Base-by-base conservation (phyloP, 108 stramenopile genomes). In the Cyclostephanos tholiformis region DNA sequence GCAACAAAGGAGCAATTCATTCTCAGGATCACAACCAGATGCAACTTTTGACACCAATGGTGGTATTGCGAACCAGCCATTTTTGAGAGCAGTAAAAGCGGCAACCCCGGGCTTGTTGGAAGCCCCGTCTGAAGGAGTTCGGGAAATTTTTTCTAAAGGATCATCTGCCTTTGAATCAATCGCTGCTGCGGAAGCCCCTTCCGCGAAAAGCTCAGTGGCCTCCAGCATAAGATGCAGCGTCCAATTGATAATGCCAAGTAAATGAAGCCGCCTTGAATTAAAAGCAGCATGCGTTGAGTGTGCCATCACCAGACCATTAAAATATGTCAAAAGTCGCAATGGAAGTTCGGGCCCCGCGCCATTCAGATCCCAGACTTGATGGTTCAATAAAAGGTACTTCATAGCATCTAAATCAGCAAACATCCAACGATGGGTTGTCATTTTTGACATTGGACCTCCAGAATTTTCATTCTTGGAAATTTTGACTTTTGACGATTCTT, bases 351-450 rank as follows among this genome's bases (percentile, higher is more conserved):
- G 91, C 22, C 88, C 87, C 29, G 83, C 79, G 25, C 83, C 85
- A 55, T 77, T 80, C 49, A 92, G 57, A 69, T 92, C 91, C 95
- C 95, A 96, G 17, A 96, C 91, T 80, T 94, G 91, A 55, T 96
- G 95, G 67, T 96, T 96, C 36, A 94, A 78, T 23, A 96, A 77
- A 8, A 96, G 78, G 48, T 92, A 89, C 75, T 94, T 96, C 91
- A 96, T 91, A 23, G 95, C 95, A 74, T 96, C 95, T 53, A 93
- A 76, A 78, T 96, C 95, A 35, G 89, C 75, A 65, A 96, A 89
- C 16, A 94, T 86, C 91, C 91, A 96, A n/a, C 78, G 75, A 52
- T 86, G 81, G 43, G 85, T 85, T 60, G 76, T 69, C 19, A 70
- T 74, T 65, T 83, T 84, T 1, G 82, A 69, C 23, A 62, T 7